Conservation (phyloP, 169 alveolate genomes). For the Plasmodium reichenowi region DNA sequence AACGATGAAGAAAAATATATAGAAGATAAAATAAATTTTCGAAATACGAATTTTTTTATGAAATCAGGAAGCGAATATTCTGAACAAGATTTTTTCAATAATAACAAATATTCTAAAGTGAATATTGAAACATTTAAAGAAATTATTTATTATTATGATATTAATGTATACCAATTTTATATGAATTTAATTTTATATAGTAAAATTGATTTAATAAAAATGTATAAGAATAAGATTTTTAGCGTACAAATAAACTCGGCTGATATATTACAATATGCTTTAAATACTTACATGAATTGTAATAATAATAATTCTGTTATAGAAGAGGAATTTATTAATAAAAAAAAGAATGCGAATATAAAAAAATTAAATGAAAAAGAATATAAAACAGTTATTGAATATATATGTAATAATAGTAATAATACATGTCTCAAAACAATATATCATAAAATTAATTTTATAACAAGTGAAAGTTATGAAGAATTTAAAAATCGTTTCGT, state of each 20-base stretch:
- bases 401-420: slow-evolving; percentile 50
- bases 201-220: slow-evolving; percentile 31
- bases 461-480: slow-evolving; percentile 44
- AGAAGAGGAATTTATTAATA: background rate
- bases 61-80: slow-evolving; percentile 27
- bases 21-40: slow-evolving; percentile 3
- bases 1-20: slow-evolving; percentile 1
- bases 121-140: slow-evolving; percentile 40
- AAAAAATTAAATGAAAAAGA: slow-evolving; percentile 17
- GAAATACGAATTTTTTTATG: background rate
- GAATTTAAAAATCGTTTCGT: slow-evolving; percentile 45
- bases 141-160: slow-evolving; percentile 30
- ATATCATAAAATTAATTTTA: slow-evolving; percentile 54
- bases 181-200: slow-evolving; percentile 50
- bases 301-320: background rate
- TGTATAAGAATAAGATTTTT: slow-evolving; percentile 33
- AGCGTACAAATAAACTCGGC: slow-evolving; percentile 26
- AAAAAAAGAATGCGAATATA: background rate
- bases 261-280: slow-evolving; percentile 42
- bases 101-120: slow-evolving; percentile 65
- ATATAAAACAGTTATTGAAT: slow-evolving; percentile 45
- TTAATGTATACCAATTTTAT: slow-evolving; percentile 39
- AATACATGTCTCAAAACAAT: slow-evolving; percentile 29
- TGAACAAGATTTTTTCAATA: slow-evolving; percentile 63
- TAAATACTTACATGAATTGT: slow-evolving; percentile 20